Evolutionary conservation across 2,329 filamentous ascomycete genomes (phyloP), one percentile per base, ranked within the genome.

Genomic region (Botrytis cinerea): DNA sequence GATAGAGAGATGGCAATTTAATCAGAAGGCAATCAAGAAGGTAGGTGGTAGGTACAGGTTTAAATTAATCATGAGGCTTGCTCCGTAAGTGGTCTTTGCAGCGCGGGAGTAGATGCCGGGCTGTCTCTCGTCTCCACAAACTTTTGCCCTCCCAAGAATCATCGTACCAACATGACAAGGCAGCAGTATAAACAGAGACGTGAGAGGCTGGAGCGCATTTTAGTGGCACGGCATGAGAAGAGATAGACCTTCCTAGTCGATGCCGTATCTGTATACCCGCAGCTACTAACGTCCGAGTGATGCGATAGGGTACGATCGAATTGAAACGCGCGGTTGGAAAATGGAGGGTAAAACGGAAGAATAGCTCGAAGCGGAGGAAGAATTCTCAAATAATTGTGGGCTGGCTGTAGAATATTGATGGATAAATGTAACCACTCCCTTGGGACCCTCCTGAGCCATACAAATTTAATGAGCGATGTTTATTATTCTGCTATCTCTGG

Each of bases 301-400:
- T 72, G 71, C 62, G 64, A 68, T 54, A 51, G 46, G 46, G 43
- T 68, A 51, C 40, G 32, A 40, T 68, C 40, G 35, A 18, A 54
- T 46, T n/a, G 70, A 57, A 69, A 72, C 71, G 71, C 70, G 71
- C 71, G 71, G 71, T 69, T 72, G 62, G 64, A 57, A 57, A 67
- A 54, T 54, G 64, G 22, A 54, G 10, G 38, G 25, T 45, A 43
- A 40, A 45, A 63, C 25, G 59, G 69, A 51, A 63, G 66, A 71
- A 63, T 51, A 9, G 51, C n/a, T 28, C 2, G 10, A 28, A 57
- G n/a, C n/a, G 28, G n/a, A 51, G 28, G 35, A 20, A 38, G 43
- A 45, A 40, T 9, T 38, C 8, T 38, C 38, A 38, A 38, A 38
- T 38, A 38, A 38, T 38, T 38, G 35, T 60, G 28, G n/a, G 20